Base-by-base conservation (phyloP, 2,329 filamentous ascomycete genomes). In the Phaeosphaeria sp. region DNA sequence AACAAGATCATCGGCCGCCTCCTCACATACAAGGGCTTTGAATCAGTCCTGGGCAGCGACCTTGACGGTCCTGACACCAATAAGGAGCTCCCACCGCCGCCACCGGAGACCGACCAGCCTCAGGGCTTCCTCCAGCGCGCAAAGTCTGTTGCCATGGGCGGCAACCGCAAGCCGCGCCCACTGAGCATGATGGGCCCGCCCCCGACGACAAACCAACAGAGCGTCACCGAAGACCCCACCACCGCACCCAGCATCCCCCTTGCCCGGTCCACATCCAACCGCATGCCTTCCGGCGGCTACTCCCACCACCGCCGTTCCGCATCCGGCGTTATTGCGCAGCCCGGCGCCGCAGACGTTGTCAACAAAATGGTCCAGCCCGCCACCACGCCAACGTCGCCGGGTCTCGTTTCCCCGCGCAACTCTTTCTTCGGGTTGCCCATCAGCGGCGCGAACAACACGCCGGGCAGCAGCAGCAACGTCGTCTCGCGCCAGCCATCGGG, bases 1-100 rank as follows among this genome's bases (percentile, higher is more conserved):
- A 97, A 98, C 85, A 96, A 95, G 81, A 98, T 99, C 77, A 97
- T 99, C 75, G 95, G 95, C 77, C 90, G 95, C 55, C 87, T 99
- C 46, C 85, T 99, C 61, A 91, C 96, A 74, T 91, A 97, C 78
- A 91, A 96, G 72, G 93, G 96, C 66, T 98, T 97, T 67, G 94
- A 99, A 79, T 89, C 92, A 61, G 96, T 98, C 59, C 84, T 97
- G 42, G 92, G 96, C 74, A 90, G 92, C 76, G 86, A 87, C 51
- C 86, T 89, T 55, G 80, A 75, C 55, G 56, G 66, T 64, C 76
- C 76, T 27, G 85, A 90, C 72, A 85, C 83, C 39, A 89, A 95
- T 77, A 97, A 97, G 77, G 93, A 95, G n/a, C 86, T 96, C 18
- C 91, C 92, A 6, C 86, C 90, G 1, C 88, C 92, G 0, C 90